A percentile compares a stretch with the other conserved stretches of the same genome.
phyloP scores from a whole-genome alignment of 2,329 filamentous ascomycete species.

The Plenodomus lindquistii region DNA sequence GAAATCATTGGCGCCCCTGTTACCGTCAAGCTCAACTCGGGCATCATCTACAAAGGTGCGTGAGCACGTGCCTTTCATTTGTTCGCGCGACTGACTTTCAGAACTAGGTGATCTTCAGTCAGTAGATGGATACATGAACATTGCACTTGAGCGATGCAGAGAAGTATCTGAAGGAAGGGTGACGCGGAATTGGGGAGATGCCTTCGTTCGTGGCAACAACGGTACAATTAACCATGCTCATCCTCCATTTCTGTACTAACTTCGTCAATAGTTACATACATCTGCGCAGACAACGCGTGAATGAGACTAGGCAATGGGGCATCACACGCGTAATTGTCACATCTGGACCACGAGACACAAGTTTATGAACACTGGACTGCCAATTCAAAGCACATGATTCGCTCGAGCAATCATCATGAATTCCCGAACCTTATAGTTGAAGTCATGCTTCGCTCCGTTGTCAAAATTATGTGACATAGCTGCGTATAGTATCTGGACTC shows the following conservation, averaged over 20 bases:
- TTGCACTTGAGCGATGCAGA: constrained; percentile 92
- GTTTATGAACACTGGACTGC: not conserved
- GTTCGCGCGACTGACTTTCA: constrained; percentile 8
- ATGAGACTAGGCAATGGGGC: not conserved
- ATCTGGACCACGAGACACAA: not conserved
- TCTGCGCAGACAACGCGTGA: constrained; percentile 36
- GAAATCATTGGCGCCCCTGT: constrained; percentile 95
- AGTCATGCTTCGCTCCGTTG: not conserved
- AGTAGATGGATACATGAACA: constrained; percentile 99
- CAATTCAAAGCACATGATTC: not conserved
- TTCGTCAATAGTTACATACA: constrained; percentile 31
- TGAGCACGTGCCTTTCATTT: constrained; percentile 2
- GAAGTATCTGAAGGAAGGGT: constrained; percentile 87
- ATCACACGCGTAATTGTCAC: not conserved
- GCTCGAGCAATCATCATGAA: too few species aligned
- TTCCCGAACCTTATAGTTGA: not conserved
- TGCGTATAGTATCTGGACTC: not conserved
- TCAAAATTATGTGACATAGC: not conserved
- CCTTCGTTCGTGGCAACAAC: constrained; percentile 95
- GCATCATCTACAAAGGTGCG: constrained; percentile 92
- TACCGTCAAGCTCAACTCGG: constrained; percentile 97
- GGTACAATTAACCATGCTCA: constrained; percentile 56
- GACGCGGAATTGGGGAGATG: constrained; percentile 85
- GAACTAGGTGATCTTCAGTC: constrained; percentile 84
- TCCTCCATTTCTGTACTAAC: constrained; percentile 10